Evolutionary conservation across 805 yeast genomes (phyloP), one percentile per base, ranked within the genome.

Genomic region (Candida ascalaphidarum): DNA sequence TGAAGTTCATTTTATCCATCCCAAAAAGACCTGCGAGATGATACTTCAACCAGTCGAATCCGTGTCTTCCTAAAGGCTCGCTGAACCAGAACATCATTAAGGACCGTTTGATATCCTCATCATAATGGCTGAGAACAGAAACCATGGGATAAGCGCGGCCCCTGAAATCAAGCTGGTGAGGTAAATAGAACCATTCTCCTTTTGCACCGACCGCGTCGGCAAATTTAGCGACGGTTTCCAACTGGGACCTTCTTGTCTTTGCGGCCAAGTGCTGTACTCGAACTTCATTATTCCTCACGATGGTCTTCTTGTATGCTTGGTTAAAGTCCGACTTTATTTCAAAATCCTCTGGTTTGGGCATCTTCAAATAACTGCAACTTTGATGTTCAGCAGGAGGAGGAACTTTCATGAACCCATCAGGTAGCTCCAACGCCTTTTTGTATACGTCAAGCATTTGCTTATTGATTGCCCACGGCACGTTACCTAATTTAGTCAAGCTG

Each of bases 131-230:
- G 17, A 62, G 35, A 13, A 45, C 23, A 7, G 65, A 52, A 0
- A 52, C 57, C 42, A 52, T 39, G 2, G 69, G 65, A 34, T 63
- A 63, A 2, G 55, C 55, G 14, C 69, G 36, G 5, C 68, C 65
- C 25, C 69, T 40, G 29, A 62, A 63, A 36, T 63, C 69, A 23
- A 55, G 34, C 5, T 40, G 34, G 31, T 62, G 65, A 2, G 68
- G 66, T 12, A 55, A 42, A 31, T 48, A 63, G 9, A 63, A 32
- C 14, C 48, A 40, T 19, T 59, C 65, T 8, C 65, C 66, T 30
- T 51, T 50, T 11, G 34, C 32, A 4, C 41, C 48, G 23, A 46
- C 47, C 1, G 58, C 43, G 7, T 45, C n/a, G n/a, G n/a, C n/a
- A n/a, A n/a, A n/a, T n/a, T n/a, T n/a, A n/a, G n/a, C n/a, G n/a